Percentiles rank a stretch among this genome's conserved stretches.
phyloP scores from a whole-genome alignment of 2,329 filamentous ascomycete genomes.

The Phyllosticta capitalensis region DNA sequence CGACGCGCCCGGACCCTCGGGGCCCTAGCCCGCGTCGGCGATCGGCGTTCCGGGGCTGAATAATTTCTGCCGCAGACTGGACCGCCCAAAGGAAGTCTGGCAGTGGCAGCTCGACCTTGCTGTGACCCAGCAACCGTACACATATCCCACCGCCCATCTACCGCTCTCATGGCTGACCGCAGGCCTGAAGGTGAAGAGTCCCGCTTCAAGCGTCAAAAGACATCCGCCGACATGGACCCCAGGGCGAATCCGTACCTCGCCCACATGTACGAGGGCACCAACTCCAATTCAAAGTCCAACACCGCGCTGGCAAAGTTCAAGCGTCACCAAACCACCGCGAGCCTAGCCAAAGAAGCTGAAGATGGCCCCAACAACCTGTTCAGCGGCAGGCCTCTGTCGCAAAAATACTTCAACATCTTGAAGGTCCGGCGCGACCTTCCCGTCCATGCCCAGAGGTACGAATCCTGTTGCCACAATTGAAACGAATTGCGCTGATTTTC shows the following conservation, averaged over 20 bases:
- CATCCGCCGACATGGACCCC: conserved; percentile 41
- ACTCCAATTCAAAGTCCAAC: conserved; percentile 16
- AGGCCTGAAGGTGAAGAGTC: conserved; percentile 43
- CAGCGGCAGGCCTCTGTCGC: conserved; percentile 65
- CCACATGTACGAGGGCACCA: conserved; percentile 62
- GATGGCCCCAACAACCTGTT: conserved; percentile 79
- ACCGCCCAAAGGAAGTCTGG: no score
- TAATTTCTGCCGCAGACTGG: no score
- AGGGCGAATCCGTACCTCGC: conserved; percentile 79
- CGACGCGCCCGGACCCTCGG: no score
- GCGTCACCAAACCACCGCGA: conserved; percentile 71
- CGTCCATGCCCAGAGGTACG: conserved; percentile 79
- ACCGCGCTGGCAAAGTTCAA: conserved; percentile 45
- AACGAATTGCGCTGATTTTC: conserved; percentile 10
- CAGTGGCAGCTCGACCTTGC: no score
- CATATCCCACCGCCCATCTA: not conserved
- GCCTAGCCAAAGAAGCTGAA: conserved; percentile 64
- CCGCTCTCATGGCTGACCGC: conserved; percentile 44
- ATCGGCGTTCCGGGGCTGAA: no score
- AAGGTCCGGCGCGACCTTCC: conserved; percentile 75
- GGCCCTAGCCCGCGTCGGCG: no score
- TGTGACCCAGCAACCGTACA: no score
- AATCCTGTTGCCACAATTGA: conserved; percentile 8
- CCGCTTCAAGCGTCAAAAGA: conserved; percentile 48
- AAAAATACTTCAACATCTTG: conserved; percentile 83